Evolutionary conservation across 768 basidiomycete species (phyloP).

Genomic region (Tulasnella sp.): DNA sequence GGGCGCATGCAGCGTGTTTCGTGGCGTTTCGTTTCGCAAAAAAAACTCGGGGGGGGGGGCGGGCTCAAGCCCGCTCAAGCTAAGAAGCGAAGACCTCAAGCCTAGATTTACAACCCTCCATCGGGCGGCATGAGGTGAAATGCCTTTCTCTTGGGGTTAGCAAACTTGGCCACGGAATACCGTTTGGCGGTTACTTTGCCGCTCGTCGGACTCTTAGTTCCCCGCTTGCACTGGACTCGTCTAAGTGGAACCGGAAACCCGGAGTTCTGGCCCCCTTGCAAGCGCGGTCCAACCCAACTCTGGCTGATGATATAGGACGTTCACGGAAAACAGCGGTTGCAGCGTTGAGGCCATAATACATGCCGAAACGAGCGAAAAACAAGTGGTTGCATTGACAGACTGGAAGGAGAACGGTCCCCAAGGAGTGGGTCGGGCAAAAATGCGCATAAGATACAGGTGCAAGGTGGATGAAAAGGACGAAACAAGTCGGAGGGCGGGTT

Average conservation of each 20-base stretch:
- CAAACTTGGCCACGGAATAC: neutral
- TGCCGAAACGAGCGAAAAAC: neutral
- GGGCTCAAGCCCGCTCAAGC: neutral
- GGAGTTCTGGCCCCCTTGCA: too few species aligned
- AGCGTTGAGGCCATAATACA: neutral
- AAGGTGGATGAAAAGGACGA: neutral
- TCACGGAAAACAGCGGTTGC: neutral
- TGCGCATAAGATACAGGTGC: constrained; percentile 3
- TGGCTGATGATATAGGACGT: neutral
- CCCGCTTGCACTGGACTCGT: too few species aligned
- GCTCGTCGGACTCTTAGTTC: neutral
- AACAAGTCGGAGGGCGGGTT: neutral
- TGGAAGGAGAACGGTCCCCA: neutral
- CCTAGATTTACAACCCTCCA: neutral
- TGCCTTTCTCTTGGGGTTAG: neutral
- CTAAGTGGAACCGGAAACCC: too few species aligned
- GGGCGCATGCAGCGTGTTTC: neutral
- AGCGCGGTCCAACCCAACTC: neutral
- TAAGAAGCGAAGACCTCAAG: neutral
- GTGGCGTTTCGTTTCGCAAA: neutral
- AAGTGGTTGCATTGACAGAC: neutral
- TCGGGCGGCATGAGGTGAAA: neutral
- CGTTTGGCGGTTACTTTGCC: neutral
- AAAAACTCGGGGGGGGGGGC: neutral
- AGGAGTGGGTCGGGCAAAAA: neutral